These are phyloP conservation scores for Euphorbia corollata DNA, from an alignment of 441 rosid genomes.

Conservation along the genomic window DNA sequence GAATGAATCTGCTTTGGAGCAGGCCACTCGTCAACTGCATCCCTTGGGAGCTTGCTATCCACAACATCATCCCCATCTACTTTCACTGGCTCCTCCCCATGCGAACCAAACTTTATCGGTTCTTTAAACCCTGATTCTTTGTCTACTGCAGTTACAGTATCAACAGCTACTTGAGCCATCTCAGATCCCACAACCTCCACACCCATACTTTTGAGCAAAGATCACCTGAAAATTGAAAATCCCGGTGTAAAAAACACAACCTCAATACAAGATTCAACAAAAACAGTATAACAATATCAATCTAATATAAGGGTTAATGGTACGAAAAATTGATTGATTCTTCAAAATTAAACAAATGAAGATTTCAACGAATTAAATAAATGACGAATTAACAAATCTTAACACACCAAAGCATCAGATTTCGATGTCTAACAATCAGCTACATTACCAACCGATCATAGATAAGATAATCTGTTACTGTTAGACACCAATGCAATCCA, in stretches of 20 bases:
- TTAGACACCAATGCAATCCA: no score
- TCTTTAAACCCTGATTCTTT: slow-evolving; percentile 24
- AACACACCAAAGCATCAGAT: no score
- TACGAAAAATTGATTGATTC: no score
- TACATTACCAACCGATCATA: no score
- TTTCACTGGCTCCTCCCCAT: slow-evolving; percentile 31
- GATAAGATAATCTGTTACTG: no score
- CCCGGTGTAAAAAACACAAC: neutral
- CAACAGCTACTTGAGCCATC: slow-evolving; percentile 38
- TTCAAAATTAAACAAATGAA: no score
- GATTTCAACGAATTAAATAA: no score
- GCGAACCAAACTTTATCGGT: slow-evolving; percentile 39
- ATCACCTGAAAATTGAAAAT: slow-evolving; percentile 13
- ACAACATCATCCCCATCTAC: slow-evolving; percentile 32
- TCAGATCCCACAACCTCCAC: slow-evolving; percentile 52
- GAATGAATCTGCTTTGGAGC: slow-evolving; percentile 39
- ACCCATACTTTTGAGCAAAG: slow-evolving; percentile 38
- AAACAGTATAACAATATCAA: neutral
- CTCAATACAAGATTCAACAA: neutral
- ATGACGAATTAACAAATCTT: no score
- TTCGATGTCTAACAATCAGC: no score
- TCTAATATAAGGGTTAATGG: slow-evolving; percentile 1
- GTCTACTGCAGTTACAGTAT: slow-evolving; percentile 32
- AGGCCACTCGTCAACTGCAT: slow-evolving; percentile 66
- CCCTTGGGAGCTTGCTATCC: slow-evolving; percentile 34